Conservation (phyloP, 805 yeast genomes). For the Brettanomyces sp. region DNA sequence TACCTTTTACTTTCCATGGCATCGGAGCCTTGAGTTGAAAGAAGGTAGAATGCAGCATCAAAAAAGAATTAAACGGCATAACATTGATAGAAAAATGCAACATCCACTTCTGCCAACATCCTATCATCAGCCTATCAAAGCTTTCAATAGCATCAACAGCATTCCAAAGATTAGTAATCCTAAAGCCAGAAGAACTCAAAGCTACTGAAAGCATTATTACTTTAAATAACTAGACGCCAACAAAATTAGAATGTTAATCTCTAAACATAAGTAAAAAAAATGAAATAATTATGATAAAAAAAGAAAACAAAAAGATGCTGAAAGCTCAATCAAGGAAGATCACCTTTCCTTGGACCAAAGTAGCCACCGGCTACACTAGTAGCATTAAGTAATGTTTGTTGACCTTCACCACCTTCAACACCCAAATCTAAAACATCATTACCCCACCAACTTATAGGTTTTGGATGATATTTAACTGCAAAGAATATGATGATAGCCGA, state of each 20-base stretch:
- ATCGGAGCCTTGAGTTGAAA: too few species aligned
- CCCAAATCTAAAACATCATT: constrained; percentile 18
- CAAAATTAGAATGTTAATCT: too few species aligned
- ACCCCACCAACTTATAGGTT: constrained; percentile 57
- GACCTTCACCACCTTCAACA: neutral
- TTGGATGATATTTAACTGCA: constrained; percentile 33
- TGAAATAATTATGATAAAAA: neutral
- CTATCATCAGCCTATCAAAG: too few species aligned
- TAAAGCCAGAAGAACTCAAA: too few species aligned
- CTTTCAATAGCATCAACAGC: too few species aligned
- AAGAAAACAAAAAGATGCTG: neutral
- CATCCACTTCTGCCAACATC: too few species aligned
- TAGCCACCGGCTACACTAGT: neutral
- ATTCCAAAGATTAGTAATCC: too few species aligned
- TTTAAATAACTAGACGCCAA: too few species aligned
- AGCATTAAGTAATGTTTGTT: neutral
- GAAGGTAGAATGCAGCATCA: too few species aligned
- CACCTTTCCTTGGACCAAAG: neutral
- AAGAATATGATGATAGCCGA: constrained; percentile 51
- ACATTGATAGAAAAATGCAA: too few species aligned
- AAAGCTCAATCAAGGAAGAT: neutral
- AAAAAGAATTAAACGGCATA: too few species aligned
- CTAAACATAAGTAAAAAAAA: neutral
- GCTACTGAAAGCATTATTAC: too few species aligned
- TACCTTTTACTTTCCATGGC: constrained; percentile 26